Evolutionary conservation across 2,329 filamentous ascomycete species (phyloP).

Genomic region (Alternaria brassicicola): DNA sequence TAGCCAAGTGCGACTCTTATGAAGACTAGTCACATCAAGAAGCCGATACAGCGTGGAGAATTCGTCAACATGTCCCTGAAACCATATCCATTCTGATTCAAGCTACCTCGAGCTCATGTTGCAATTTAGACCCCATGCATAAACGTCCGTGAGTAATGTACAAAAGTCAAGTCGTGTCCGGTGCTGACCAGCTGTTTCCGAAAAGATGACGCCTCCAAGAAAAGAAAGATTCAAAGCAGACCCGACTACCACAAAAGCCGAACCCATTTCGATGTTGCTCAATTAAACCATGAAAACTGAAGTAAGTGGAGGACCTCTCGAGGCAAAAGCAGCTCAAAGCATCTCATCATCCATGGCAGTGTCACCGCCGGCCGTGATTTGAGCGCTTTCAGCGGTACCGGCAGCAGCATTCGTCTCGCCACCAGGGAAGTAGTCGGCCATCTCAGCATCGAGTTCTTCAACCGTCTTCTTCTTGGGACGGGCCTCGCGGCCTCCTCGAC

Average conservation of each 20-base stretch:
- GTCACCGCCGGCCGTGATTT: constrained; percentile 49
- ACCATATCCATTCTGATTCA: constrained; percentile 21
- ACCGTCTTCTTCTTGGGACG: constrained; percentile 87
- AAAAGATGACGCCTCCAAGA: constrained; percentile 24
- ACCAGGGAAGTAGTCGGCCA: constrained; percentile 88
- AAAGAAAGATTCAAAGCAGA: constrained; percentile 18
- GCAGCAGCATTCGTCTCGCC: constrained; percentile 52
- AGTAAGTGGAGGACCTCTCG: constrained; percentile 2
- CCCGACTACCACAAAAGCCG: constrained; percentile 16
- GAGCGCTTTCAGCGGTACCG: constrained; percentile 53
- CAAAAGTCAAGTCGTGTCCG: constrained; percentile 22
- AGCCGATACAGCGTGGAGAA: neutral
- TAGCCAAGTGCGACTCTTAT: neutral
- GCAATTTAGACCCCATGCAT: constrained; percentile 21
- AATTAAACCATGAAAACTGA: constrained; percentile 13
- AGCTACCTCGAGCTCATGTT: constrained; percentile 24
- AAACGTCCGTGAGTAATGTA: constrained; percentile 29
- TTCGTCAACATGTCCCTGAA: neutral
- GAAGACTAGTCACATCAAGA: neutral
- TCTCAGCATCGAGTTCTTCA: constrained; percentile 95
- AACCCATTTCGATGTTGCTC: constrained; percentile 18
- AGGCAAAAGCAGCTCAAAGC: constrained; percentile 29
- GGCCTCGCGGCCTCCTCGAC: constrained; percentile 55
- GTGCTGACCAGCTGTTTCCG: constrained; percentile 16
- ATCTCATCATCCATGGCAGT: constrained; percentile 51